These are phyloP conservation scores for Epichloe aotearoae DNA, from an alignment of 2,329 filamentous ascomycete genomes.

Conservation along the genomic window DNA sequence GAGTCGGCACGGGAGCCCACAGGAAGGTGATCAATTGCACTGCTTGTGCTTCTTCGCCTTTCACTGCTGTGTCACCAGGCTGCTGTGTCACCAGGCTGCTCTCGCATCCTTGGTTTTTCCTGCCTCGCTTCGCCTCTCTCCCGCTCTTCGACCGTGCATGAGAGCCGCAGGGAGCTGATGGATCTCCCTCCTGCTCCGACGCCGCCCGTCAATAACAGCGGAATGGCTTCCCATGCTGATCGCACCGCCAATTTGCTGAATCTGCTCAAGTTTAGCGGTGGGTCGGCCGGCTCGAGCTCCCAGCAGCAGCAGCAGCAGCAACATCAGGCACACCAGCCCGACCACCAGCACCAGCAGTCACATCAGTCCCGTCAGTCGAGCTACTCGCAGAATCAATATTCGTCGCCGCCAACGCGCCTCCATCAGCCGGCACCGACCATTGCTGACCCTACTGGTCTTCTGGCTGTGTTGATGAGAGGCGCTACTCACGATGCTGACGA, in stretches of 20 bases:
- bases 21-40: slow-evolving; percentile 1
- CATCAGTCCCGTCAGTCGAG: slow-evolving; percentile 10
- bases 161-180: slow-evolving; percentile 17
- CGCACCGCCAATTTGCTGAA: slow-evolving; percentile 45
- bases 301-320: slow-evolving; percentile 18
- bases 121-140: not conserved
- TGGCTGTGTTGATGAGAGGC: slow-evolving; percentile 49
- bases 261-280: slow-evolving; percentile 46
- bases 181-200: slow-evolving; percentile 39
- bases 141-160: not conserved
- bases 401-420: slow-evolving; percentile 26
- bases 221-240: slow-evolving; percentile 27
- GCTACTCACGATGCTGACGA: slow-evolving; percentile 33
- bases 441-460: slow-evolving; percentile 42
- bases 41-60: not conserved
- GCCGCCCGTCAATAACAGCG: slow-evolving; percentile 27
- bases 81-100: not conserved
- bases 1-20: not conserved
- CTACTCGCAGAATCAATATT: slow-evolving; percentile 11
- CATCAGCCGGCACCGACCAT: slow-evolving; percentile 44
- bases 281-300: slow-evolving; percentile 15
- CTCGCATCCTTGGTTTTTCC: not conserved
- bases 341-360: slow-evolving; percentile 14
- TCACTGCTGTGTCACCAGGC: slow-evolving; percentile 1
- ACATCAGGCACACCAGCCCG: slow-evolving; percentile 13